phyloP scores from a whole-genome alignment of 129 eudicot species.

The Artemisia annua region DNA sequence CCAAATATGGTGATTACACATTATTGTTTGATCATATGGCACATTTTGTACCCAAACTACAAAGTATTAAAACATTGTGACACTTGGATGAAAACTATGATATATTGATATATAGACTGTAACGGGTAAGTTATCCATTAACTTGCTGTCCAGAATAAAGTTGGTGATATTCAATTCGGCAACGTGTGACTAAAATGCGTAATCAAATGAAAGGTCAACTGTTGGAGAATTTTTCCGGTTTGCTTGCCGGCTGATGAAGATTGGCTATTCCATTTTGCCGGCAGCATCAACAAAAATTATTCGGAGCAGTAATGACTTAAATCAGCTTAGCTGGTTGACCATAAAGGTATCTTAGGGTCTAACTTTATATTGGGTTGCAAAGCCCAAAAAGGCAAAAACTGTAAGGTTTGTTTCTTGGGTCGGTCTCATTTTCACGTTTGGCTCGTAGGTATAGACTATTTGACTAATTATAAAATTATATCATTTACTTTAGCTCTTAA shows the following conservation, averaged over 20 bases:
- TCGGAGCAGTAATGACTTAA: too few relatives aligned
- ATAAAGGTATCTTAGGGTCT: background rate
- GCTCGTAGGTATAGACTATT: too few relatives aligned
- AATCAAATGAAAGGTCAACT: slow-evolving; percentile 14
- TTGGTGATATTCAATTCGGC: slow-evolving; percentile 22
- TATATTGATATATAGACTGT: background rate
- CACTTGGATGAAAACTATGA: slow-evolving; percentile 25
- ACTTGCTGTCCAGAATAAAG: slow-evolving; percentile 18
- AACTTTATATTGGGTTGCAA: background rate
- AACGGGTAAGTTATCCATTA: slow-evolving; percentile 13
- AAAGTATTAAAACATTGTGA: background rate
- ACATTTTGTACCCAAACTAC: background rate
- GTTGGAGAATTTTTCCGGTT: slow-evolving; percentile 10
- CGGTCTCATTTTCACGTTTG: background rate
- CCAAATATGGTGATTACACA: background rate
- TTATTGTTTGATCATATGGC: background rate
- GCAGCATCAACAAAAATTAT: slow-evolving; percentile 10
- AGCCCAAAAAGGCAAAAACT: too few relatives aligned
- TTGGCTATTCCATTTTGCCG: slow-evolving; percentile 11
- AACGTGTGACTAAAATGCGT: slow-evolving; percentile 14
- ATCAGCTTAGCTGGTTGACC: background rate
- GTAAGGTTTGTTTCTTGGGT: background rate
- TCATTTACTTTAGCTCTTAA: too few relatives aligned
- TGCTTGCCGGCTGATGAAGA: slow-evolving; percentile 16
- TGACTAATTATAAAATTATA: too few relatives aligned